A percentile compares a stretch with the other conserved stretches of the same genome.
Evolutionary conservation across 148 eudicot genomes (phyloP).

Genomic region (Chenopodium quinoa): DNA sequence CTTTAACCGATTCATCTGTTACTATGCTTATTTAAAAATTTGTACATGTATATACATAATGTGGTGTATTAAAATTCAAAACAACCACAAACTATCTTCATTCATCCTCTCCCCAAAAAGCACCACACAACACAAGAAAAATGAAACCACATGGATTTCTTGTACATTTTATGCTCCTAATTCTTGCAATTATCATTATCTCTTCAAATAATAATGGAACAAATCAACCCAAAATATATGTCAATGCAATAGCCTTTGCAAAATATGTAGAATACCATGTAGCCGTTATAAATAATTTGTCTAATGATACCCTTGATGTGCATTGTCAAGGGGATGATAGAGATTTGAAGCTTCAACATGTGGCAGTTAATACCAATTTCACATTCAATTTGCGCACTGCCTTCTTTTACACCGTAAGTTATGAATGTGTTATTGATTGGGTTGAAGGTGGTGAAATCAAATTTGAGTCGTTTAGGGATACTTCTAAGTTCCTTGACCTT

Average conservation of each 20-base stretch:
- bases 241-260: slow-evolving; percentile 8
- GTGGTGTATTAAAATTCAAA: no score
- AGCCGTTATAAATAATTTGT: slow-evolving; percentile 2
- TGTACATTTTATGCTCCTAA: not conserved
- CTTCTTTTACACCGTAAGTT: not conserved
- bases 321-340: slow-evolving; percentile 7
- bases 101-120: no score
- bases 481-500: not conserved
- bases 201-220: not conserved
- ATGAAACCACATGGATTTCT: not conserved
- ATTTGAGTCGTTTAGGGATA: slow-evolving; percentile 18
- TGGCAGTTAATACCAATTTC: slow-evolving; percentile 17
- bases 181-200: not conserved
- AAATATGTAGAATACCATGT: not conserved
- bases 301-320: slow-evolving; percentile 1
- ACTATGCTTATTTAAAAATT: no score
- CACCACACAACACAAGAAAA: not conserved
- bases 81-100: no score
- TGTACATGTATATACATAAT: no score
- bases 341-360: not conserved
- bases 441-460: not conserved
- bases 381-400: not conserved
- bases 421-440: slow-evolving; percentile 19
- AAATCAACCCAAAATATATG: not conserved
- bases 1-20: no score